Percentiles rank a stretch among this genome's conserved stretches.
phyloP scores from a whole-genome alignment of 768 basidiomycete species.

The Hydnomerulius pinastri region DNA sequence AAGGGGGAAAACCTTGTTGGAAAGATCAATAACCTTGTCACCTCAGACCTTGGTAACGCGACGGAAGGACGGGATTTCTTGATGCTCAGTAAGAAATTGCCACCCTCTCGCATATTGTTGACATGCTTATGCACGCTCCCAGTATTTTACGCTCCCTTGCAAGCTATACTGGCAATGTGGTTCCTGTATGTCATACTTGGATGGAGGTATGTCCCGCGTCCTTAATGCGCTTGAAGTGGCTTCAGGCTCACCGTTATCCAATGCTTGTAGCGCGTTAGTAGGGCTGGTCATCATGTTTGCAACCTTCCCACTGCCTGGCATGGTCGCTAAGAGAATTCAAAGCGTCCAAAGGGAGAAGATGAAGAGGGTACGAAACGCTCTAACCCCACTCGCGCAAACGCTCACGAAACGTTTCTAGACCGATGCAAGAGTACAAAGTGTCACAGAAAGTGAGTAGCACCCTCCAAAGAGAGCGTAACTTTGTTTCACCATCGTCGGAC shows the following conservation, averaged over 20 bases:
- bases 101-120: background rate
- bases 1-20: conserved; percentile 54
- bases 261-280: conserved; percentile 51
- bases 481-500: no score
- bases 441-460: conserved; percentile 58
- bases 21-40: conserved; percentile 74
- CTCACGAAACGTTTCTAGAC: conserved; percentile 30
- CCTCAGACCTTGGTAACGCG: conserved; percentile 37
- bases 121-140: background rate
- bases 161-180: conserved; percentile 37
- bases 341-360: conserved; percentile 50
- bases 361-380: conserved; percentile 35
- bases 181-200: conserved; percentile 49
- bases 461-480: no score
- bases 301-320: conserved; percentile 59
- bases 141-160: conserved; percentile 44
- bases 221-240: no score
- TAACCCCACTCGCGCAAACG: background rate
- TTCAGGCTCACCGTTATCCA: background rate
- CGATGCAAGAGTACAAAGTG: conserved; percentile 58
- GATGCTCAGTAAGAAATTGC: conserved; percentile 2
- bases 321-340: conserved; percentile 50
- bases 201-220: conserved; percentile 39
- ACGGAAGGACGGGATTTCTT: conserved; percentile 14
- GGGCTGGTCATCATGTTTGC: conserved; percentile 51